phyloP scores from a whole-genome alignment of 805 yeast genomes.

The Lachancea mirantina region DNA sequence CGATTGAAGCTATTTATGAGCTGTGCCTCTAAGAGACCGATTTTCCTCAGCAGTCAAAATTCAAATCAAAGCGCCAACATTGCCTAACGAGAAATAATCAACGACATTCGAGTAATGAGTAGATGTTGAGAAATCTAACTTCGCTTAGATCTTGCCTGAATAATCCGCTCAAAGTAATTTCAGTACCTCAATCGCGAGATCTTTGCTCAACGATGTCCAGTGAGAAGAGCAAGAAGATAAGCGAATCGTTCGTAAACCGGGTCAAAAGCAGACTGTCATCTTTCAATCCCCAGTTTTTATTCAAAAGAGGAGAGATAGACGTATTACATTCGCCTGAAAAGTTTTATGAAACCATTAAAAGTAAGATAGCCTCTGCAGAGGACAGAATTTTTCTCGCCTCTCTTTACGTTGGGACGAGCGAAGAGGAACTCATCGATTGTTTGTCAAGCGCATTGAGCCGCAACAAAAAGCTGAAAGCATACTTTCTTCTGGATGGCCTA shows the following conservation, averaged over 20 bases:
- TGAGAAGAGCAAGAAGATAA: background rate
- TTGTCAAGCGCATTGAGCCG: conserved; percentile 50
- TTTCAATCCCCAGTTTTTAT: conserved; percentile 42
- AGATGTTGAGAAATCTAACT: too few relatives aligned
- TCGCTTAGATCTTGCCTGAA: too few relatives aligned
- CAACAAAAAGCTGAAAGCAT: conserved; percentile 59
- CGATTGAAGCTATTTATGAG: too few relatives aligned
- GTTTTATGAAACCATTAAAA: conserved; percentile 62
- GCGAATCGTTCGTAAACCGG: conserved; percentile 12
- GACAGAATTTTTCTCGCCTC: conserved; percentile 73
- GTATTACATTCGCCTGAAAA: conserved; percentile 58
- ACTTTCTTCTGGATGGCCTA: conserved; percentile 75
- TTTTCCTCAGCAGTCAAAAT: too few relatives aligned
- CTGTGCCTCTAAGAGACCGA: too few relatives aligned
- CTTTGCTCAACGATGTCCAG: background rate
- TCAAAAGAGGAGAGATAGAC: conserved; percentile 49
- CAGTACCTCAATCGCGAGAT: background rate
- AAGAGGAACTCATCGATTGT: conserved; percentile 63
- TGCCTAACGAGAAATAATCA: too few relatives aligned
- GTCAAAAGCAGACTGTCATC: conserved; percentile 12
- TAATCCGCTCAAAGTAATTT: background rate
- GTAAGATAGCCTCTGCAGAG: conserved; percentile 56
- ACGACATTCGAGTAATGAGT: too few relatives aligned
- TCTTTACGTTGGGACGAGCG: conserved; percentile 77
- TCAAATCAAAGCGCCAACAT: too few relatives aligned